A percentile compares a stretch with the other conserved stretches of the same genome.
Evolutionary conservation across 2,329 filamentous ascomycete species (phyloP).

Genomic region (Aspergillus sp.): DNA sequence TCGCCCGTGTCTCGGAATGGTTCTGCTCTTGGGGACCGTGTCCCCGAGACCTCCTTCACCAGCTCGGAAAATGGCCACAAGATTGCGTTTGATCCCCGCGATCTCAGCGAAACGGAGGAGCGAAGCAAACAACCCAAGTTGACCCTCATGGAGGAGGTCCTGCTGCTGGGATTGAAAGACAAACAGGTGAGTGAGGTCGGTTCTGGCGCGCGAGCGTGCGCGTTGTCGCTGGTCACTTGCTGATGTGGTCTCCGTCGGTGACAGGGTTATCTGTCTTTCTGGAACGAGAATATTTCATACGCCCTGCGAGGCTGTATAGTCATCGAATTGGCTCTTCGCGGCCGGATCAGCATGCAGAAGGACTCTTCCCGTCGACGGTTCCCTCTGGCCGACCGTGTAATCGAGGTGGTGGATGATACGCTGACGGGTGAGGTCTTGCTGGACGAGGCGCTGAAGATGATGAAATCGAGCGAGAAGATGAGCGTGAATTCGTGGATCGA

Average conservation of each 20-base stretch:
- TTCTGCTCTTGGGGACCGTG: constrained; percentile 54
- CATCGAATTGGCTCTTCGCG: constrained; percentile 92
- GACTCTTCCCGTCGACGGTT: constrained; percentile 89
- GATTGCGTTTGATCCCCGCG: constrained; percentile 94
- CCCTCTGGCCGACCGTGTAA: constrained; percentile 85
- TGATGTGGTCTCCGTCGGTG: constrained; percentile 17
- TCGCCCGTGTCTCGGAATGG: constrained; percentile 62
- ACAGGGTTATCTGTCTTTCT: constrained; percentile 96
- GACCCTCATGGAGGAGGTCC: constrained; percentile 97
- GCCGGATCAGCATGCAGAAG: constrained; percentile 97
- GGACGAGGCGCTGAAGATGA: constrained; percentile 98
- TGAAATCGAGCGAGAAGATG: constrained; percentile 99
- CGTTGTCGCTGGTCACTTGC: constrained; percentile 10
- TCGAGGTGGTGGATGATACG: constrained; percentile 96
- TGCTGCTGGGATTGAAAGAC: constrained; percentile 93
- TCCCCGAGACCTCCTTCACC: constrained; percentile 78
- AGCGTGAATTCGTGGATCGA: constrained; percentile 99
- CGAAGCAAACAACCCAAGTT: constrained; percentile 96
- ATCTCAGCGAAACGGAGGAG: constrained; percentile 96
- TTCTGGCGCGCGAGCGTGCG: not conserved
- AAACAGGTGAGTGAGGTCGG: constrained; percentile 72
- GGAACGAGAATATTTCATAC: constrained; percentile 99
- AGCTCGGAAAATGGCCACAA: constrained; percentile 91
- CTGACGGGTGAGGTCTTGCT: constrained; percentile 94
- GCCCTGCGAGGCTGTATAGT: constrained; percentile 97